phyloP scores from a whole-genome alignment of 306 rosid genomes.

The Lupinus albus region DNA sequence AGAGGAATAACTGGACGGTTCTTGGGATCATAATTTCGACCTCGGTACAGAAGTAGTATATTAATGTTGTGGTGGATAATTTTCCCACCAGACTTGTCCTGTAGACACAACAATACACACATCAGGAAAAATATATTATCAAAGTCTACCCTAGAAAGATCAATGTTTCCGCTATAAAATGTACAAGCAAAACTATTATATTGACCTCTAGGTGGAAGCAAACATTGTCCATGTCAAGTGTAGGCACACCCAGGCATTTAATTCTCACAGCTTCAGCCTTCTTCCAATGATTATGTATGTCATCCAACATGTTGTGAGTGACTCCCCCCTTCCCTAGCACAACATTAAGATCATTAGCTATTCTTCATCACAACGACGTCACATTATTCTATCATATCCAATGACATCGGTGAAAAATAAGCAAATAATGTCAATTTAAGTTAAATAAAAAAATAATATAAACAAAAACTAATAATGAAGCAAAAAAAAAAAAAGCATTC shows the following conservation, averaged over 20 bases:
- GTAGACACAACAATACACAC: slow-evolving; percentile 44
- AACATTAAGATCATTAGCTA: slow-evolving; percentile 39
- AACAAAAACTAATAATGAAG: background rate
- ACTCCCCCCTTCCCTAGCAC: slow-evolving; percentile 83
- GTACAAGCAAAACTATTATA: background rate
- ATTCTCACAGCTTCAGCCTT: slow-evolving; percentile 94
- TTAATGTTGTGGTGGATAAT: slow-evolving; percentile 68
- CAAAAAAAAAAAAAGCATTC: slow-evolving; percentile 6
- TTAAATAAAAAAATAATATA: background rate
- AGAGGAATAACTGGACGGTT: slow-evolving; percentile 71
- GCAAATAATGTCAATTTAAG: background rate
- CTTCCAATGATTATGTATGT: slow-evolving; percentile 92
- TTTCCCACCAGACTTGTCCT: slow-evolving; percentile 88
- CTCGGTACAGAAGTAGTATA: slow-evolving; percentile 71
- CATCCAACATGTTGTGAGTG: slow-evolving; percentile 88
- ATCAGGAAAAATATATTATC: slow-evolving; percentile 34
- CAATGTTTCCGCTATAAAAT: background rate
- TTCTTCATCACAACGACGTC: background rate
- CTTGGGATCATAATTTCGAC: slow-evolving; percentile 74
- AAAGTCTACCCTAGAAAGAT: slow-evolving; percentile 25
- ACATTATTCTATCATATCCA: background rate
- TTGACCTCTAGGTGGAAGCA: slow-evolving; percentile 92
- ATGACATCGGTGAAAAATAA: background rate
- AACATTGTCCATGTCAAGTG: slow-evolving; percentile 86
- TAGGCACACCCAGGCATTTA: slow-evolving; percentile 94